Evolutionary conservation across 768 basidiomycete species (phyloP), one percentile per base, ranked within the genome.

Genomic region (Chalciporus pseudorubinellus): DNA sequence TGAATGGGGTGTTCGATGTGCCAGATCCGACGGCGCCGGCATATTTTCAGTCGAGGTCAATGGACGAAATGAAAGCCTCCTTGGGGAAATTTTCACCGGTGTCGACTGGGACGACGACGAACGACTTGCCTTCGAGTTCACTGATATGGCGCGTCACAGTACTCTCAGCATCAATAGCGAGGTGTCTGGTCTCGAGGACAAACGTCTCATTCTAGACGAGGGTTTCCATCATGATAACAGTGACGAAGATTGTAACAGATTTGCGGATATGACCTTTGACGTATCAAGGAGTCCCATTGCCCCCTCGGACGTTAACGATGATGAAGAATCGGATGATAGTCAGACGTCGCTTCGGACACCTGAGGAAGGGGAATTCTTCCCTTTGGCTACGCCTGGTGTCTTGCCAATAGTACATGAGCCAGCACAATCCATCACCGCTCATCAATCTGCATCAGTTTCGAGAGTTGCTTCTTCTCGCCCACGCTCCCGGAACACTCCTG

Each of bases 1-100:
- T 44, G 64, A 67, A 55, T 69, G 64, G 64, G 64, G 62, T 21
- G 56, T 68, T 53, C 66, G 62, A 51, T 52, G 46, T 34, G 16
- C 28, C 14, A 40, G 29, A 14, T 40, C 51, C 5, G 53, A 60
- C 14, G 59, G 60, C 14, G 36, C 31, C 16, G 64, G 63, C 9
- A 6, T 58, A 24, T 68, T 67, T 52, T 53, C 55, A 13, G 50
- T 61, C 34, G 64, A 61, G 14, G 59, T 64, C n/a, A 49, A 50
- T 14, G 56, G 52, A 13, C 41, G 57, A n/a, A 59, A 68, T 38
- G 58, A 68, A 42, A 64, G 57, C 20, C 57, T 66, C 13, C 50
- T 69, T 6, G 50, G 34, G 16, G 67, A 68, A 44, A 61, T 56
- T 13, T 64, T 67, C 11, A 38, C 52, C 14, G 56, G 46, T 16